Percentiles rank a stretch among this genome's conserved stretches.
Evolutionary conservation across 176 grass and related monocot species (phyloP).

Genomic region (Cocos nucifera): DNA sequence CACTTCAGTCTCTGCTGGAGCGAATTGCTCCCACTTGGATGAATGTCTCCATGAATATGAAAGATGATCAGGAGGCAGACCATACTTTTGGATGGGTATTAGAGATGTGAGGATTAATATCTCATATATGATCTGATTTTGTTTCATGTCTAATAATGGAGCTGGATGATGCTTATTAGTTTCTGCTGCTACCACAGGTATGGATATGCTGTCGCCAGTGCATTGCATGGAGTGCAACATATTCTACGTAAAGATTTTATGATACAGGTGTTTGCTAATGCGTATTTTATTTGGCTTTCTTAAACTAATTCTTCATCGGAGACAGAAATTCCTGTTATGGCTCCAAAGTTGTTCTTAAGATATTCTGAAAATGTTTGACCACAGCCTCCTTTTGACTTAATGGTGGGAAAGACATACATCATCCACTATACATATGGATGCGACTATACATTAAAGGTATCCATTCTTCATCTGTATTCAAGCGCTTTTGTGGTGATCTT

Average conservation of each 20-base stretch:
- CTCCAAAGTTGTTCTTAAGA: conserved; percentile 11
- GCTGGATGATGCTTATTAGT: background rate
- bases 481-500: background rate
- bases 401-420: conserved; percentile 50
- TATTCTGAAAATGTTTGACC: conserved; percentile 15
- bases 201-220: conserved; percentile 95
- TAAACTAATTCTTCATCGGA: background rate
- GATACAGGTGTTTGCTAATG: conserved; percentile 75
- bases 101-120: conserved; percentile 70
- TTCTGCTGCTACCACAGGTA: conserved; percentile 49
- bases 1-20: conserved; percentile 50
- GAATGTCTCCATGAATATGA: conserved; percentile 91
- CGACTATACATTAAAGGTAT: conserved; percentile 82
- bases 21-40: conserved; percentile 99
- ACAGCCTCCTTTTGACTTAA: conserved; percentile 84
- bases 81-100: conserved; percentile 98
- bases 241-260: conserved; percentile 96
- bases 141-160: background rate
- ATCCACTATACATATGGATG: conserved; percentile 97
- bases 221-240: conserved; percentile 95
- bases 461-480: no score
- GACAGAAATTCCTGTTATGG: background rate
- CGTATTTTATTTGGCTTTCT: conserved; percentile 10
- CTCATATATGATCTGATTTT: background rate
- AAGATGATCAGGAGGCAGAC: conserved; percentile 81